phyloP scores from a whole-genome alignment of 1,284 basidiomycete genomes.

The Neotropicomus parvogracilis region DNA sequence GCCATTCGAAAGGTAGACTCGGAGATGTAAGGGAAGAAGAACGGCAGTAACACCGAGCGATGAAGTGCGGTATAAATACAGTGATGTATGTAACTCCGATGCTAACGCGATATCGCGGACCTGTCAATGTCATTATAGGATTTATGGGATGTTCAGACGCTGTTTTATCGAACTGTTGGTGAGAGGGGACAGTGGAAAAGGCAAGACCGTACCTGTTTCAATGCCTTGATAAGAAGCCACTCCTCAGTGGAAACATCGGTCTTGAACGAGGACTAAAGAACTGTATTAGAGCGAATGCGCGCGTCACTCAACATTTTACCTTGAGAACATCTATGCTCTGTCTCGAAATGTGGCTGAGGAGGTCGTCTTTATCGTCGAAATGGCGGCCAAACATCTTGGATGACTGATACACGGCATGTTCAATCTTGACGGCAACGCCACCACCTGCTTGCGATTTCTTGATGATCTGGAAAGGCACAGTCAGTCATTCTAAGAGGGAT shows the following conservation, averaged over 20 bases:
- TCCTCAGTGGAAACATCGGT: conserved; percentile 89
- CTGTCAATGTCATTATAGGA: no score
- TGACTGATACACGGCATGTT: conserved; percentile 94
- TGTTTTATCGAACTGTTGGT: conserved; percentile 10
- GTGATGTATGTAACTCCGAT: conserved; percentile 26
- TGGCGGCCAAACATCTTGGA: conserved; percentile 93
- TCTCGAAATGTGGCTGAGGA: conserved; percentile 88
- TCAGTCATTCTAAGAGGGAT: not conserved
- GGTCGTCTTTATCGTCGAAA: conserved; percentile 95
- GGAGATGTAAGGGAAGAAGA: not conserved
- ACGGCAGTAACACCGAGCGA: not conserved
- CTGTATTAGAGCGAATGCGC: conserved; percentile 5
- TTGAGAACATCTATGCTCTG: conserved; percentile 95
- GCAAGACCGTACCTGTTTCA: conserved; percentile 70
- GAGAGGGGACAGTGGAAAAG: not conserved
- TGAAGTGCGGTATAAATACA: conserved; percentile 34
- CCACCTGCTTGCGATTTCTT: conserved; percentile 92
- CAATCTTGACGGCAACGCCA: conserved; percentile 98
- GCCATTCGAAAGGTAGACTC: conserved; percentile 26
- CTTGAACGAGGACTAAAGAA: conserved; percentile 74
- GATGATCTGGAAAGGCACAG: conserved; percentile 59
- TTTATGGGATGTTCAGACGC: conserved; percentile 49
- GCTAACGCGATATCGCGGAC: not conserved
- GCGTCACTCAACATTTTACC: conserved; percentile 39
- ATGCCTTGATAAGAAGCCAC: conserved; percentile 89